Evolutionary conservation across 768 basidiomycete genomes (phyloP).

Genomic region (Imleria badia): DNA sequence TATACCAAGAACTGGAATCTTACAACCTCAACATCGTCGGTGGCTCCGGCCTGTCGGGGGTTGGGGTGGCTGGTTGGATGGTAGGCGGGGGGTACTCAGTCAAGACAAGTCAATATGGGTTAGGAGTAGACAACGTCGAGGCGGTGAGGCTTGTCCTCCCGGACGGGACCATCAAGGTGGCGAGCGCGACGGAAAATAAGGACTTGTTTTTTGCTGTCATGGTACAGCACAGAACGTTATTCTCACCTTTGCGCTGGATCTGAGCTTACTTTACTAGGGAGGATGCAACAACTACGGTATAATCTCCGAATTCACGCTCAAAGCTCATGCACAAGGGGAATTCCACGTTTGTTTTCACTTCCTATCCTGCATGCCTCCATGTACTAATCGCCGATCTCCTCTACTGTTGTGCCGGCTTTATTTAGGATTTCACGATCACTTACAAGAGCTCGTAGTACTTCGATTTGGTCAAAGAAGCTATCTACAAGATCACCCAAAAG

Average conservation of each 20-base stretch:
- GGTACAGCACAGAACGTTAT: background rate
- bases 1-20: slow-evolving; percentile 22
- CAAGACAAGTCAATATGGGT: slow-evolving; percentile 34
- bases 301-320: slow-evolving; percentile 24
- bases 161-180: slow-evolving; percentile 19
- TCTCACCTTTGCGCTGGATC: background rate
- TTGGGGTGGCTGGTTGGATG: slow-evolving; percentile 35
- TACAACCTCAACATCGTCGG: slow-evolving; percentile 21
- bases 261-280: slow-evolving; percentile 12
- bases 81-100: slow-evolving; percentile 38
- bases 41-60: slow-evolving; percentile 20
- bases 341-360: background rate
- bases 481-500: background rate
- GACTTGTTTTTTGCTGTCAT: slow-evolving; percentile 8
- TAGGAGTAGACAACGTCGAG: slow-evolving; percentile 35
- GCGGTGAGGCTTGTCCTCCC: slow-evolving; percentile 30
- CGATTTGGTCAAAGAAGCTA: slow-evolving; percentile 5
- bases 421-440: background rate
- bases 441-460: background rate
- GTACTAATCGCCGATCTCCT: background rate
- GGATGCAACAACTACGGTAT: slow-evolving; percentile 31
- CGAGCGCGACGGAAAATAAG: background rate
- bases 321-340: slow-evolving; percentile 12
- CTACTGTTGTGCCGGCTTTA: background rate
- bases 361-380: background rate